Evolutionary conservation across 2,329 filamentous ascomycete species (phyloP).

Genomic region (Geosmithia flava): DNA sequence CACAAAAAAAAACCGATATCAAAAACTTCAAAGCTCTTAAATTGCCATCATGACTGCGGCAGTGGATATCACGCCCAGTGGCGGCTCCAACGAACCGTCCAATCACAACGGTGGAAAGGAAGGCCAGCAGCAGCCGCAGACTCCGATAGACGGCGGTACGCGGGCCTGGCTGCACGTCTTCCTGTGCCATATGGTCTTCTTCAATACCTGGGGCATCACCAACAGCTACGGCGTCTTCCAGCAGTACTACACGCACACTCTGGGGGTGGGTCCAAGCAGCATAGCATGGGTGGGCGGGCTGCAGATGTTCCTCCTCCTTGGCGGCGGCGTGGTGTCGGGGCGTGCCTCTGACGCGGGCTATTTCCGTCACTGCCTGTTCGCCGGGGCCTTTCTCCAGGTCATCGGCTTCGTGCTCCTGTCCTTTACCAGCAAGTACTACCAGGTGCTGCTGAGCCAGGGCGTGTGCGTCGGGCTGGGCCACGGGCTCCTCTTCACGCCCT

Average conservation of each 20-base stretch:
- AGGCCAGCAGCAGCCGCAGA: not conserved
- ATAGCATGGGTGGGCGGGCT: conserved; percentile 30
- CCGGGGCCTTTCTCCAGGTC: conserved; percentile 26
- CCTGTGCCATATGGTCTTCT: conserved; percentile 24
- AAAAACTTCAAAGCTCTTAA: not conserved
- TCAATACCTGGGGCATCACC: conserved; percentile 32
- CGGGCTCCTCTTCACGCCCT: conserved; percentile 25
- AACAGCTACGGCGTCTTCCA: conserved; percentile 33
- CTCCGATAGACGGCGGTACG: conserved; percentile 16
- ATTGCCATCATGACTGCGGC: not conserved
- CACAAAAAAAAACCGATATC: not conserved
- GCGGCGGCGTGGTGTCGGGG: conserved; percentile 20
- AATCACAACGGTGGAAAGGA: not conserved
- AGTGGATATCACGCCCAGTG: not conserved
- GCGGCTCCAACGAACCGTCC: not conserved
- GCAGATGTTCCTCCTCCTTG: conserved; percentile 29
- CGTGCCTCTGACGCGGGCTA: conserved; percentile 34
- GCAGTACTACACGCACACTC: conserved; percentile 25
- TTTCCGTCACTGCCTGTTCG: conserved; percentile 23
- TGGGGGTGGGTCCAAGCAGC: conserved; percentile 15
- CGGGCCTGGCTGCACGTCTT: conserved; percentile 10
- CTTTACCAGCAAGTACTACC: conserved; percentile 26
- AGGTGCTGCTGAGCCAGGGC: conserved; percentile 30
- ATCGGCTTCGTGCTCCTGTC: conserved; percentile 32
- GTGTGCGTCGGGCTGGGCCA: conserved; percentile 30